phyloP scores from a whole-genome alignment of 495 filamentous ascomycete species.

The Tirmania nivea region DNA sequence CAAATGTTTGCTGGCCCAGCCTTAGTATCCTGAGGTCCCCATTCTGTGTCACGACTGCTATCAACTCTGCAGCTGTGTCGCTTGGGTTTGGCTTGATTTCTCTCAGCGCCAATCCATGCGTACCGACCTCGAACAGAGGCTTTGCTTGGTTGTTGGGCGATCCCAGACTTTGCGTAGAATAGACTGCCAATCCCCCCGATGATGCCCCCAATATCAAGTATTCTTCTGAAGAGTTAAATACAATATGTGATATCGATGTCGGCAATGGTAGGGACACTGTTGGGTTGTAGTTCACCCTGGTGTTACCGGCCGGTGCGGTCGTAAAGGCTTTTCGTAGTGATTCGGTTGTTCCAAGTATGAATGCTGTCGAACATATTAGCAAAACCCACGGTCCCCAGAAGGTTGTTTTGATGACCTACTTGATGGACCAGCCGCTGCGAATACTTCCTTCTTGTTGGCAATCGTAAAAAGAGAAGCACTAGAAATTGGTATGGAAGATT shows the following conservation, averaged over 20 bases:
- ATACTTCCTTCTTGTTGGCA: conserved; percentile 54
- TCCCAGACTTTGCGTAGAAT: conserved; percentile 44
- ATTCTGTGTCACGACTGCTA: conserved; percentile 57
- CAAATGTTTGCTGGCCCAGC: conserved; percentile 39
- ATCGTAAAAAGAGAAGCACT: conserved; percentile 71
- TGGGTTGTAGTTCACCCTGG: conserved; percentile 48
- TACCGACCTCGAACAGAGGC: conserved; percentile 47
- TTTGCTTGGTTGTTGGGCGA: conserved; percentile 27
- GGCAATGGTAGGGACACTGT: conserved; percentile 49
- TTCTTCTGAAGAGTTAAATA: conserved; percentile 67
- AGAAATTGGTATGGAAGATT: conserved; percentile 46
- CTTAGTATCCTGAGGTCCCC: conserved; percentile 73
- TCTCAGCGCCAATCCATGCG: conserved; percentile 51
- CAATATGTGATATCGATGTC: conserved; percentile 63
- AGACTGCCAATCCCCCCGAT: conserved; percentile 61
- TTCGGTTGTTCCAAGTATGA: conserved; percentile 58
- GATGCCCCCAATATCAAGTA: conserved; percentile 70
- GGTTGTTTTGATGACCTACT: conserved; percentile 3
- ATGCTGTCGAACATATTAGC: conserved; percentile 16
- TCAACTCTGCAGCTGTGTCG: conserved; percentile 35
- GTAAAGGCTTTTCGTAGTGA: conserved; percentile 56
- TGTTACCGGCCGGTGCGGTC: conserved; percentile 26
- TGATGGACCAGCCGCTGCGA: conserved; percentile 75
- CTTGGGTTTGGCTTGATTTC: conserved; percentile 64
- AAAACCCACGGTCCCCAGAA: neutral